Evolutionary conservation across 1,139 yeast genomes (phyloP), one percentile per base, ranked within the genome.

Genomic region (Pichia sp.): DNA sequence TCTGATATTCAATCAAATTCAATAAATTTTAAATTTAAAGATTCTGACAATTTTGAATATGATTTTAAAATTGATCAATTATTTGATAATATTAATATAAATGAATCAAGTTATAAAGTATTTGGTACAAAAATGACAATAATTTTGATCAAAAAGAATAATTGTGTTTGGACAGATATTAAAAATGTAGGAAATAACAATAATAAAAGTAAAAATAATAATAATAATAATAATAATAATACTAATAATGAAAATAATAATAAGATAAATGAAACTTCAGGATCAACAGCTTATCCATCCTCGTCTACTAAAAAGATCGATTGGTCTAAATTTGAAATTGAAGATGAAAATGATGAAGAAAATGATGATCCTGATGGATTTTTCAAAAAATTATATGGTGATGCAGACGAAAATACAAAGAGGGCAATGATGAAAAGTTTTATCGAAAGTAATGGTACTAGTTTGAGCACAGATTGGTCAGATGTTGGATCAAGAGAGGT

Each of bases 391-490:
- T 65, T 94, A 10, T 94, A 85, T 67, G 75, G 77, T 39, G 81
- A 77, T 56, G 94, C 95, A 0, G 96, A 89, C 62, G 95, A 86
- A 9, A 96, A 92, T 60, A 84, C 96, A 1, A 74, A 74, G 57
- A 75, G 95, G 50, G 99, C 99, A 1, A 94, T 94, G 97, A 86
- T 88, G 94, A 94, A 94, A 68, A 87, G 96, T 47, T 92, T 79
- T 61, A 74, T 80, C n/a, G 97, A 94, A 66, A 86, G 96, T 58
- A 86, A 86, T 56, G 99, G 99, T 26, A 94, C 98, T 0, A 81
- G 95, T 1, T 71, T 94, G 53, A 87, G 95, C 45, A 94, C 98
- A 6, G 86, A 87, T 63, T 94, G 99, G 99, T 77, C 71, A n/a
- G 96, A 88, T 53, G 97, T 95, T 2, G 73, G 78, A 44, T 71